Percentiles rank a stretch among this genome's conserved stretches.
These are phyloP conservation scores for Candida pseudoglaebosa DNA, from an alignment of 805 yeast species.

Conservation along the genomic window DNA sequence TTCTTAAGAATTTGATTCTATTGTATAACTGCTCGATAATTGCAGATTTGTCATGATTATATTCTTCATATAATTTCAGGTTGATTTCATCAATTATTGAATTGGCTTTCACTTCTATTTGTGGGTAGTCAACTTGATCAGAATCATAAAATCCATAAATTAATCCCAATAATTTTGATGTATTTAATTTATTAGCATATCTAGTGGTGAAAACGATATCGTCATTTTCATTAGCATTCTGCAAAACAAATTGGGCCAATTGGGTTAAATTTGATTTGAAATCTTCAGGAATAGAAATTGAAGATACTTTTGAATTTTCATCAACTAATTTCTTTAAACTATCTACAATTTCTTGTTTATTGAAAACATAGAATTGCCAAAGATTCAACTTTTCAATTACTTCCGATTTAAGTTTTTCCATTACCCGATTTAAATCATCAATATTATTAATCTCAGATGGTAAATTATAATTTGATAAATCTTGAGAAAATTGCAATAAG, in stretches of 20 bases:
- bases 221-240: constrained; percentile 35
- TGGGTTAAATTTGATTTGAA: constrained; percentile 36
- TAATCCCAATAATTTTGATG: constrained; percentile 48
- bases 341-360: constrained; percentile 43
- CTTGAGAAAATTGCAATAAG: constrained; percentile 61
- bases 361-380: constrained; percentile 86
- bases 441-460: constrained; percentile 52
- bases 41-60: constrained; percentile 66
- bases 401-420: constrained; percentile 65
- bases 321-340: constrained; percentile 38
- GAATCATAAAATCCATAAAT: constrained; percentile 28
- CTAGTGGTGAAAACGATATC: constrained; percentile 48
- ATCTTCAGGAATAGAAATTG: constrained; percentile 42
- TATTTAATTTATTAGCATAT: constrained; percentile 51
- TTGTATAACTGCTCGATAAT: constrained; percentile 69
- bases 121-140: constrained; percentile 20
- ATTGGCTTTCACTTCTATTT: constrained; percentile 34
- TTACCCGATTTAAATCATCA: constrained; percentile 55
- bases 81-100: constrained; percentile 74
- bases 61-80: constrained; percentile 62
- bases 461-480: constrained; percentile 53
- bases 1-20: constrained; percentile 69
- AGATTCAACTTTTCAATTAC: constrained; percentile 64
- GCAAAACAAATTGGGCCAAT: constrained; percentile 47
- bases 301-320: constrained; percentile 14